phyloP scores from a whole-genome alignment of 2,329 filamentous ascomycete genomes.

The Westerdykella sp. region DNA sequence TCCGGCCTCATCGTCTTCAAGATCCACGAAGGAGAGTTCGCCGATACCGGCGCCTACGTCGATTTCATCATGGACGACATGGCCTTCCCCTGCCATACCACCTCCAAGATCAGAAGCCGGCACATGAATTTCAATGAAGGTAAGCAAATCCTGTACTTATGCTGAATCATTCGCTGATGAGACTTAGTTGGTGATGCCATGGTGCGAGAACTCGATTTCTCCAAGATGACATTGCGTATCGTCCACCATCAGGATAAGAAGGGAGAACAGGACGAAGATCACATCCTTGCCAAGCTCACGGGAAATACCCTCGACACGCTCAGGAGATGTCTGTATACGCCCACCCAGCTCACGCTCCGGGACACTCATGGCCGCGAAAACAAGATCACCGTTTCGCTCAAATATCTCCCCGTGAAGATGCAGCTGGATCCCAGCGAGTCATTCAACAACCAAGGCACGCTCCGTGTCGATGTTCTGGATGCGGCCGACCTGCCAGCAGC shows the following conservation, averaged over 20 bases:
- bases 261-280: conserved; percentile 61
- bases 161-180: conserved; percentile 17
- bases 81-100: conserved; percentile 82
- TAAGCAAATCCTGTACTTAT: conserved; percentile 20
- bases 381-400: conserved; percentile 84
- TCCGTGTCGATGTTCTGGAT: conserved; percentile 89
- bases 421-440: conserved; percentile 87
- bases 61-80: conserved; percentile 94
- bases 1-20: conserved; percentile 92
- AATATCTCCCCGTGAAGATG: conserved; percentile 94
- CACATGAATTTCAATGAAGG: conserved; percentile 76
- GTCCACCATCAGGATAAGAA: conserved; percentile 72
- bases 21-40: conserved; percentile 80
- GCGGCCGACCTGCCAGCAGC: conserved; percentile 83
- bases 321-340: conserved; percentile 86
- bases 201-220: conserved; percentile 95
- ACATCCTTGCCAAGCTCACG: conserved; percentile 72
- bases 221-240: conserved; percentile 80
- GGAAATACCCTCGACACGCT: conserved; percentile 83
- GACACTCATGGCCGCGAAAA: conserved; percentile 69
- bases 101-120: conserved; percentile 65
- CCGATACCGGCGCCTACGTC: conserved; percentile 67
- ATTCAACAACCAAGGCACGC: conserved; percentile 96
- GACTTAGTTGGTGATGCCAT: conserved; percentile 74
- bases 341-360: conserved; percentile 73